Conservation (phyloP, 73 alveolate genomes). For the Paramecium bursaria region DNA sequence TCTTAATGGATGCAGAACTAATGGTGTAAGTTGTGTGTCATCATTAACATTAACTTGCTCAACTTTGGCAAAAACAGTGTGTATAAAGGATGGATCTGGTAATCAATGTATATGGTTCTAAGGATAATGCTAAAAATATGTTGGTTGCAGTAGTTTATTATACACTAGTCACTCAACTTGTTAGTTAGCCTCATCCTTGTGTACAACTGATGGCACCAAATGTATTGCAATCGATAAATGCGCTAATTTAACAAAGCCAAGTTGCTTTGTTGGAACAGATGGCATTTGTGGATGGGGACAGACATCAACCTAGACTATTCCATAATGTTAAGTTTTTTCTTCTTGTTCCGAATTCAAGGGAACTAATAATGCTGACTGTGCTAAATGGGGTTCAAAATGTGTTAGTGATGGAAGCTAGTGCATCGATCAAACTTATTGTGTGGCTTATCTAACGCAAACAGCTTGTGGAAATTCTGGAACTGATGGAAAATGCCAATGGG, state of each 20-base stretch:
- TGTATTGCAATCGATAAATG: constrained; percentile 6
- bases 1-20: constrained; percentile 19
- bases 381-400: too few species aligned
- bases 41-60: neutral
- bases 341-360: neutral
- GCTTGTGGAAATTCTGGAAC: constrained; percentile 22
- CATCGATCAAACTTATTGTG: neutral
- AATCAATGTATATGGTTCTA: constrained; percentile 21
- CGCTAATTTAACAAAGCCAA: neutral
- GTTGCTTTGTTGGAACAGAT: constrained; percentile 35
- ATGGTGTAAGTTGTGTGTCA: neutral
- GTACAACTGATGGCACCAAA: constrained; percentile 46
- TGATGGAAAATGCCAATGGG: constrained; percentile 54
- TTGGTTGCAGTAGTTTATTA: too few species aligned
- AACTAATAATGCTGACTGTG: neutral
- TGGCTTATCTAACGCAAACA: neutral
- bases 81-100: neutral
- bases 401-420: constrained; percentile 31
- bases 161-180: too few species aligned
- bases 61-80: neutral
- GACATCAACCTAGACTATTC: too few species aligned
- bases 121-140: too few species aligned
- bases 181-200: neutral
- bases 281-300: constrained; percentile 38
- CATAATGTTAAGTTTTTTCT: too few species aligned